Evolutionary conservation across 2,329 filamentous ascomycete genomes (phyloP).

Genomic region (Exophiala sp.): DNA sequence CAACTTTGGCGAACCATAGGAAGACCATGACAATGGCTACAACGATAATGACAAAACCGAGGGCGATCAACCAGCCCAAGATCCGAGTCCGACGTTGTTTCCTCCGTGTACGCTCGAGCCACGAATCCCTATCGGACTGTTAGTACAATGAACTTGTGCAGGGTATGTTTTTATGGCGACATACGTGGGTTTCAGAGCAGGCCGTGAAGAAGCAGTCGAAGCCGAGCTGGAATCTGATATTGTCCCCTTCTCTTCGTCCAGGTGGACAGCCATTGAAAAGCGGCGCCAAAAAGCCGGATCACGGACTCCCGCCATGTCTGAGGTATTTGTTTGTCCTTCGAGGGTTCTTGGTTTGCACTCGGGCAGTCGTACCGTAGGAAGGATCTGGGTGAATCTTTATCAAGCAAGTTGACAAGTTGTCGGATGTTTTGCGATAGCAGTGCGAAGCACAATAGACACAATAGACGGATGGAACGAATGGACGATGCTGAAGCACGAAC

Average conservation of each 20-base stretch:
- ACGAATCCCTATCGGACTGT: slow-evolving; percentile 41
- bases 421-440: slow-evolving; percentile 8
- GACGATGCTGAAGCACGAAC: slow-evolving; percentile 29
- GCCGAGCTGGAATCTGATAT: slow-evolving; percentile 15
- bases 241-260: slow-evolving; percentile 44
- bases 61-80: slow-evolving; percentile 34
- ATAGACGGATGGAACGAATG: slow-evolving; percentile 21
- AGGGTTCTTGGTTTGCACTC: not conserved
- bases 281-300: slow-evolving; percentile 57
- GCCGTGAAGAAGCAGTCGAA: slow-evolving; percentile 12
- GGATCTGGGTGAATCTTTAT: slow-evolving; percentile 4
- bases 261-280: slow-evolving; percentile 53
- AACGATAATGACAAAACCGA: slow-evolving; percentile 13
- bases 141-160: not conserved
- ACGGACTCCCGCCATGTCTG: slow-evolving; percentile 45
- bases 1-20: slow-evolving; percentile 21
- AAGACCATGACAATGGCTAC: slow-evolving; percentile 21
- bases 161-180: slow-evolving; percentile 9
- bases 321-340: not conserved
- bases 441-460: not conserved
- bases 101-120: slow-evolving; percentile 47
- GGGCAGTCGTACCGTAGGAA: not conserved
- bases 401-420: slow-evolving; percentile 6
- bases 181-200: slow-evolving; percentile 27
- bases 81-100: slow-evolving; percentile 48